phyloP scores from a whole-genome alignment of 1,139 yeast genomes.

The Zygosaccharomyces pseudobailii region DNA sequence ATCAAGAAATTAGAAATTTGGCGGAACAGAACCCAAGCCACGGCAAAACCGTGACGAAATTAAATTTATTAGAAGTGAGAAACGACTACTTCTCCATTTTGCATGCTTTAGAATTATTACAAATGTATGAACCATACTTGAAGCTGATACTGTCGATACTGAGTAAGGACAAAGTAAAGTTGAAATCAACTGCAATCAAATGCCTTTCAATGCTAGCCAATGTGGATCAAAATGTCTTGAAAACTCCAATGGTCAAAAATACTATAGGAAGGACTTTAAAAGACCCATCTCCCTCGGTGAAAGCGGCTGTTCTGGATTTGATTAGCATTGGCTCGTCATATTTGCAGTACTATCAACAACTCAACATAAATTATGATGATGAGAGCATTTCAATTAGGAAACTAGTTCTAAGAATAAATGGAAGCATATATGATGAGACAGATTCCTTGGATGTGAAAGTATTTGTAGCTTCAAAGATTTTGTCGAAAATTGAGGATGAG shows the following conservation, averaged over 20 bases:
- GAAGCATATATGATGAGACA: constrained; percentile 44
- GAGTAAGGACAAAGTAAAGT: constrained; percentile 45
- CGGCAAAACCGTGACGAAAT: neutral
- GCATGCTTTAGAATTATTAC: constrained; percentile 36
- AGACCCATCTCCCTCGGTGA: constrained; percentile 65
- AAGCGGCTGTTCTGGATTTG: constrained; percentile 72
- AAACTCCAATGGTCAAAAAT: constrained; percentile 46
- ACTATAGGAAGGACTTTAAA: constrained; percentile 49
- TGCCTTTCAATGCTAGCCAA: constrained; percentile 48
- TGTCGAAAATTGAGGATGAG: constrained; percentile 62
- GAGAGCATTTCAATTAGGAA: constrained; percentile 62
- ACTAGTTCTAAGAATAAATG: constrained; percentile 52
- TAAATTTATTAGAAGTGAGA: constrained; percentile 4
- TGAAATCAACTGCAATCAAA: constrained; percentile 62
- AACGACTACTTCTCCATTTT: constrained; percentile 23
- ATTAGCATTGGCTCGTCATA: constrained; percentile 43
- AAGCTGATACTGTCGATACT: constrained; percentile 41
- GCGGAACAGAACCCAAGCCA: neutral
- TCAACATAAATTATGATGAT: constrained; percentile 44
- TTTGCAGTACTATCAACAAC: constrained; percentile 47
- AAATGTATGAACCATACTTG: constrained; percentile 51
- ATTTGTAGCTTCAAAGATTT: constrained; percentile 46
- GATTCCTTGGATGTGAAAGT: constrained; percentile 36
- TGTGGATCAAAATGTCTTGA: constrained; percentile 48
- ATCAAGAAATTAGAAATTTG: constrained; percentile 1